A percentile compares a stretch with the other conserved stretches of the same genome.
These are phyloP conservation scores for Thalassiosira livingstoniorum DNA, from an alignment of 352 stramenopile genomes.

Conservation along the genomic window DNA sequence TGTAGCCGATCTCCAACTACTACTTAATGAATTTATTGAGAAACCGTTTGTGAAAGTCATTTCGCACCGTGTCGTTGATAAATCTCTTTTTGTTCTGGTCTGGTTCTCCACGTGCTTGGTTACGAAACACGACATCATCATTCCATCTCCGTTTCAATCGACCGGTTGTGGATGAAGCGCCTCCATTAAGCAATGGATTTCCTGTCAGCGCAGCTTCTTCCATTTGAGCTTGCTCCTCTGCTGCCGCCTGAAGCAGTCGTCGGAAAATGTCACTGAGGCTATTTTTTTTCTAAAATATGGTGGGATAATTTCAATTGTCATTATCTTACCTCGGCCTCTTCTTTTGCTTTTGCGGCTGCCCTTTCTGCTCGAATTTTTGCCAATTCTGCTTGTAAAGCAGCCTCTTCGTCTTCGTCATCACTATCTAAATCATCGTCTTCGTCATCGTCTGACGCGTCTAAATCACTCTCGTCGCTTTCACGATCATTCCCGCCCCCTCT, in stretches of 20 bases:
- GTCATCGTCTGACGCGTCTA: constrained; percentile 90
- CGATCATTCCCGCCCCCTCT: constrained; percentile 62
- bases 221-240: constrained; percentile 87
- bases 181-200: constrained; percentile 90
- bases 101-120: constrained; percentile 94
- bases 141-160: constrained; percentile 97
- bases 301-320: too few relatives aligned
- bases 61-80: constrained; percentile 99
- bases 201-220: constrained; percentile 93
- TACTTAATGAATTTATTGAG: constrained; percentile 94
- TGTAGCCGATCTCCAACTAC: not conserved
- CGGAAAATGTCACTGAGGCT: too few relatives aligned
- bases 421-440: constrained; percentile 86
- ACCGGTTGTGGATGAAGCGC: constrained; percentile 50
- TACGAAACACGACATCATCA: constrained; percentile 99
- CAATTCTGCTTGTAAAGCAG: constrained; percentile 95
- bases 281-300: too few relatives aligned
- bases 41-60: constrained; percentile 99
- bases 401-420: constrained; percentile 97
- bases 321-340: constrained; percentile 86
- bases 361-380: constrained; percentile 98
- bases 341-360: constrained; percentile 91
- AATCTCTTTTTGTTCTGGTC: constrained; percentile 96
- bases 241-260: constrained; percentile 72
- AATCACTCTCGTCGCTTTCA: constrained; percentile 88